Conservation (phyloP, 768 basidiomycete genomes). For the Boletus rex-veris region DNA sequence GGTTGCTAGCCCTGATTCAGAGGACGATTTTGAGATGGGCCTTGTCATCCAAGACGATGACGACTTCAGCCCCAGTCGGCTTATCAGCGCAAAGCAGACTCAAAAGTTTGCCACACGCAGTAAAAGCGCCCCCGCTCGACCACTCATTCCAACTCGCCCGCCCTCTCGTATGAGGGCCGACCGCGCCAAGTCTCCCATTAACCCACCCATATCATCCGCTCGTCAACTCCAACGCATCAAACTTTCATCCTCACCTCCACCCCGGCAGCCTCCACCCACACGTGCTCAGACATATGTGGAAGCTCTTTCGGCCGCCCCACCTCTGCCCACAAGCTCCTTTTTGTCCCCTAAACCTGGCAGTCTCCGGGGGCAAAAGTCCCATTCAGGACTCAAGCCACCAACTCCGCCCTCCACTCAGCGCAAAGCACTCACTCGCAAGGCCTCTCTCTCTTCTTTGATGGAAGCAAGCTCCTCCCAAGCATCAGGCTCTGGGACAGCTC, state of each 20-base stretch:
- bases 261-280: conserved; percentile 37
- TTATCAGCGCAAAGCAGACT: conserved; percentile 49
- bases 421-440: conserved; percentile 63
- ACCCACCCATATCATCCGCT: conserved; percentile 66
- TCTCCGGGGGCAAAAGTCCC: conserved; percentile 81
- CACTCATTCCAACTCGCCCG: conserved; percentile 51
- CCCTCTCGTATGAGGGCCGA: conserved; percentile 60
- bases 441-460: conserved; percentile 72
- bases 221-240: conserved; percentile 67
- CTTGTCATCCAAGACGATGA: conserved; percentile 80
- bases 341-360: conserved; percentile 68
- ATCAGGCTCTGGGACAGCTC: conserved; percentile 46
- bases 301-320: conserved; percentile 48
- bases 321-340: conserved; percentile 51
- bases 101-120: conserved; percentile 49
- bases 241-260: conserved; percentile 67
- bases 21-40: conserved; percentile 85
- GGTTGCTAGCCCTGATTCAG: conserved; percentile 57
- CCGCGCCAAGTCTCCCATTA: conserved; percentile 68
- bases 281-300: conserved; percentile 61
- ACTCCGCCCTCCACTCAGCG: conserved; percentile 63
- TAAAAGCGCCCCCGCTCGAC: conserved; percentile 55
- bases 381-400: conserved; percentile 74
- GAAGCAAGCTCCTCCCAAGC: conserved; percentile 57
- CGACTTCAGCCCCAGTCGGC: conserved; percentile 76